Base-by-base conservation (phyloP, 495 filamentous ascomycete genomes). In the Aspergillus sclerotioniger region DNA sequence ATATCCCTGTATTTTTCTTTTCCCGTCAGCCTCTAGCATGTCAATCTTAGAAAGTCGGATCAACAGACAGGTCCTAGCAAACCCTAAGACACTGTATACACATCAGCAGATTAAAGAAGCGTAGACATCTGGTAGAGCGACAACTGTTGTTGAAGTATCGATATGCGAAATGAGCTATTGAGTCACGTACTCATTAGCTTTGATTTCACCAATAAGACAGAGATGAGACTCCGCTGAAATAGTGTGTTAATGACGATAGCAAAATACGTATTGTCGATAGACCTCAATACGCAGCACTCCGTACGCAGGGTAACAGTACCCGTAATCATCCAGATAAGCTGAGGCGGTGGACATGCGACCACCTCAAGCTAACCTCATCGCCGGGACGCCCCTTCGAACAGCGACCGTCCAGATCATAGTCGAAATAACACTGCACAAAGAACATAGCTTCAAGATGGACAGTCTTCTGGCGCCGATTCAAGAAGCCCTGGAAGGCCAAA, bases 401-500 rank as follows among this genome's bases (percentile, higher is more conserved):
- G 51, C 51, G 21, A 53, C 31, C 43, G 46, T 12, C 16, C 29
- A 17, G 19, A 39, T 31, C 45, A 32, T 52, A 33, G 29, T 33
- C 54, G 1, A 33, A 39, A 29, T 4, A 28, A 17, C 17, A 37
- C 8, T 17, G 19, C 19, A 32, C 25, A 49, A 20, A 17, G 6
- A 9, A 48, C 21, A 12, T 20, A 47, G 25, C 33, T 21, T 41
- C 53, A 75, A 44, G 25, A 96, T 95, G 90, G 89, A 93, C 56
- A 80, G 88, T 58, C 54, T 96, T 7, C 75, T 96, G 13, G 87
- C 90, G 25, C 82, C 90, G 66, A 73, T 85, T 28, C 88, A 90
- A 65, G 84, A 92, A 67, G 71, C 83, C 17, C 80, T 88, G n/a
- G 91, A 96, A 70, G 91, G 90, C 25, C 88, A 91, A 69, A 96